Evolutionary conservation across 1,284 basidiomycete genomes (phyloP), one percentile per base, ranked within the genome.

Genomic region (Cutaneotrichosporon mucoides): DNA sequence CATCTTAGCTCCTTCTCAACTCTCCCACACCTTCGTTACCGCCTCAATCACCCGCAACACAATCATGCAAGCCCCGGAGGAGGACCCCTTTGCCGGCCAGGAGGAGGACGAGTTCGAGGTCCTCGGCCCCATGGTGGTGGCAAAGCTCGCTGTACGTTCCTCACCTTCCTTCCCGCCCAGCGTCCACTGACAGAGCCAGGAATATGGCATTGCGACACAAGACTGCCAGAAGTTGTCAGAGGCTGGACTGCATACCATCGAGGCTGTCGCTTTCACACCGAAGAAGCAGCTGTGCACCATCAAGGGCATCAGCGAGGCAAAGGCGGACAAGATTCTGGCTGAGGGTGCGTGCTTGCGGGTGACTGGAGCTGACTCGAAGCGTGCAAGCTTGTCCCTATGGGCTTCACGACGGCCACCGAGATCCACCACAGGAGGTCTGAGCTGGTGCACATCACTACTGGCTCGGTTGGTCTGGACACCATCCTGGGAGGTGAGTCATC

Each of bases 371-470:
- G 33, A 50, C 38, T 12, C 24, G 24, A 69, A 97, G 96, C 94
- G 2, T 88, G 89, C 72, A 98, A 97, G 80, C 89, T 98, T 67
- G 88, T 99, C 12, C 95, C 95, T 2, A 86, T 99, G 68, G 96
- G 96, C 6, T 99, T 99, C 76, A 94, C 95, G 63, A 99, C 95
- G 51, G 96, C 96, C 7, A 97, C 95, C 24, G 96, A 98, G 75
- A 91, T 96, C 4, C 96, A 99, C 74, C 89, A 91, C 35, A 86
- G 92, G 56, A 84, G 96, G 53, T 90, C 92, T n/a, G 96, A 99
- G 76, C 84, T 99, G 47, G 92, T 99, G 13, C 90, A 92, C 75
- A 96, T 99, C 67, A 95, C 93, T 1, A 99, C 96, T 0, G 96
- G 96, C 7, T 94, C 92, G 1, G 94, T 93, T 69, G 93, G 97